Evolutionary conservation across 2,329 filamentous ascomycete genomes (phyloP).

Genomic region (Tolypocladium album): DNA sequence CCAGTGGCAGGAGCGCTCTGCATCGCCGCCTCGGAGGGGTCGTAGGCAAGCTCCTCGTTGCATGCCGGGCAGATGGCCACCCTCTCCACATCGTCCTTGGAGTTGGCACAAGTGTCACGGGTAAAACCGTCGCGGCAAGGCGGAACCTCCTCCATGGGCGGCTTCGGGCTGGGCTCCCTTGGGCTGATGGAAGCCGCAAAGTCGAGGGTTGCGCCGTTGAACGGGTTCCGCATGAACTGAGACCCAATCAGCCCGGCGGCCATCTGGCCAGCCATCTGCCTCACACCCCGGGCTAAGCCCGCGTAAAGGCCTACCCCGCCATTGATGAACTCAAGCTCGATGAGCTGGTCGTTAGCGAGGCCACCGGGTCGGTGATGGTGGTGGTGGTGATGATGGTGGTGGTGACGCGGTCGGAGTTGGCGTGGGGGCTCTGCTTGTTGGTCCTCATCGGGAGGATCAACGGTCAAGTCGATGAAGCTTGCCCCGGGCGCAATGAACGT

Average conservation of each 20-base stretch:
- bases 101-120: slow-evolving; percentile 43
- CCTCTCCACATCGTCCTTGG: slow-evolving; percentile 46
- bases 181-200: slow-evolving; percentile 18
- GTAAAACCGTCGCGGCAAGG: slow-evolving; percentile 69
- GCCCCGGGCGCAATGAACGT: slow-evolving; percentile 23
- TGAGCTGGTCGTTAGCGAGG: slow-evolving; percentile 9
- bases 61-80: slow-evolving; percentile 80
- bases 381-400: slow-evolving; percentile 7
- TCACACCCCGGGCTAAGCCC: slow-evolving; percentile 12
- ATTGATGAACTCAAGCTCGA: slow-evolving; percentile 15
- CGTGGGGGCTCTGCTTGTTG: slow-evolving; percentile 3
- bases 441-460: slow-evolving; percentile 29
- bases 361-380: slow-evolving; percentile 1
- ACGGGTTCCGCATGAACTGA: slow-evolving; percentile 9
- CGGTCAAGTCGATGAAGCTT: slow-evolving; percentile 42
- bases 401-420: slow-evolving; percentile 1
- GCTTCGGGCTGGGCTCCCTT: slow-evolving; percentile 26
- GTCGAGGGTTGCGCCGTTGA: slow-evolving; percentile 8
- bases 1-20: slow-evolving; percentile 8
- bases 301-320: slow-evolving; percentile 7
- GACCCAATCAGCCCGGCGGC: slow-evolving; percentile 12
- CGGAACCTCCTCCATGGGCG: slow-evolving; percentile 51
- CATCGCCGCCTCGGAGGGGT: slow-evolving; percentile 33
- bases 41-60: slow-evolving; percentile 69
- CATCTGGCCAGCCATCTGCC: slow-evolving; percentile 14